Base-by-base conservation (phyloP, 345 rosid species). In the Populus davidiana region DNA sequence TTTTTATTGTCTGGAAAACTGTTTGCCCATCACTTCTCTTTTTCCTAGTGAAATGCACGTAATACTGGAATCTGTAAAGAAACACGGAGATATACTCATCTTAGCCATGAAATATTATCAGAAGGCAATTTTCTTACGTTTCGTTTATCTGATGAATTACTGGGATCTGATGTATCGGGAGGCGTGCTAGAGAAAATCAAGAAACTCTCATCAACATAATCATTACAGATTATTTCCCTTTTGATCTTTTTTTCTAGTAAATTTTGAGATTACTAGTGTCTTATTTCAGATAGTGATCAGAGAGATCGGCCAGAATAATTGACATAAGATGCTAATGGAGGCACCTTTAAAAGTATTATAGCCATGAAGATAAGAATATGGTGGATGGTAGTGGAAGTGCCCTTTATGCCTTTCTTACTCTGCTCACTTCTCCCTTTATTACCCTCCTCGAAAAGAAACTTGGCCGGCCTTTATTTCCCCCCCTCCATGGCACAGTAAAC, bases 401-500 rank as follows among this genome's bases (percentile, higher is more conserved):
- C 78, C 83, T 81, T 87, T 88, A 88, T 91, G 77, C 92, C 84
- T 89, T 88, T 52, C 89, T 89, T 89, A 2, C 72, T 67, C 39
- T 6, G 39, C 69, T 79, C 61, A 62, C 83, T 81, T 67, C 38
- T 65, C 75, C 13, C 77, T 74, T 66, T 74, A 77, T 78, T 77
- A 69, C 75, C 81, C 62, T 14, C 38, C 49, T 2, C 6, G 20
- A 38, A 56, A 38, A 23, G 39, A 70, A 7, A 29, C 10, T 66
- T 67, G 44, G 25, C 1, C 35, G 70, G 41, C 27, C 59, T 66
- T 70, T 25, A 2, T 49, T 18, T 63, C 49, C 25, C 0, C 67
- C 31, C 38, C 63, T 62, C 33, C 64, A 5, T 13, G 33, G 8
- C 47, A 0, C 20, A 8, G 5, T n/a, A 67, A 71, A 50, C 35